phyloP scores from a whole-genome alignment of 1,284 basidiomycete species.

The Apiotrichum gracile region DNA sequence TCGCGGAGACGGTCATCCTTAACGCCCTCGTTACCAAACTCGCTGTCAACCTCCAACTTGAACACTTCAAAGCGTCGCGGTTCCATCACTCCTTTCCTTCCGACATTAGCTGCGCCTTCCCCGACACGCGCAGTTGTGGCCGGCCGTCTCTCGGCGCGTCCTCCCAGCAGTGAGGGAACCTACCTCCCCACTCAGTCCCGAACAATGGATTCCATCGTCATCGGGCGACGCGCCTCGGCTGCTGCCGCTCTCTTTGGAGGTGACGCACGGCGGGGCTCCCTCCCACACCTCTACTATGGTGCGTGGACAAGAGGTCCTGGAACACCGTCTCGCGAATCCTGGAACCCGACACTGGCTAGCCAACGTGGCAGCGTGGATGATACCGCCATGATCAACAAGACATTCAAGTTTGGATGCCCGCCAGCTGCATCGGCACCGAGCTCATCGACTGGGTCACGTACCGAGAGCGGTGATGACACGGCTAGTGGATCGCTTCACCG shows the following conservation, averaged over 20 bases:
- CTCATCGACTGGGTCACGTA: neutral
- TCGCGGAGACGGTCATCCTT: slow-evolving; percentile 31
- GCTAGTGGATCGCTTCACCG: slow-evolving; percentile 6
- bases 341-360: slow-evolving; percentile 29
- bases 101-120: slow-evolving; percentile 31
- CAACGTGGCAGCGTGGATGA: slow-evolving; percentile 28
- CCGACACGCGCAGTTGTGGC: slow-evolving; percentile 30
- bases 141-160: slow-evolving; percentile 12
- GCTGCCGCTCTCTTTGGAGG: neutral
- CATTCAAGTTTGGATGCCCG: slow-evolving; percentile 29
- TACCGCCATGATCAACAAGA: neutral
- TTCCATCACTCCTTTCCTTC: slow-evolving; percentile 34
- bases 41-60: slow-evolving; percentile 16
- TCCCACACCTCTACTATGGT: slow-evolving; percentile 38
- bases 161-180: slow-evolving; percentile 20
- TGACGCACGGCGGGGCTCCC: slow-evolving; percentile 28
- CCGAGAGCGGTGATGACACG: neutral
- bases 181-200: slow-evolving; percentile 11
- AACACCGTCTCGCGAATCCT: slow-evolving; percentile 1
- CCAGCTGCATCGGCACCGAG: neutral
- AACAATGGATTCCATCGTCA: slow-evolving; percentile 6
- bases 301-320: slow-evolving; percentile 24
- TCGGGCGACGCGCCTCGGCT: slow-evolving; percentile 1
- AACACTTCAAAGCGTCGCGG: slow-evolving; percentile 21
- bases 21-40: slow-evolving; percentile 27